phyloP scores from a whole-genome alignment of 129 eudicot species.

The Smallanthus sonchifolius region DNA sequence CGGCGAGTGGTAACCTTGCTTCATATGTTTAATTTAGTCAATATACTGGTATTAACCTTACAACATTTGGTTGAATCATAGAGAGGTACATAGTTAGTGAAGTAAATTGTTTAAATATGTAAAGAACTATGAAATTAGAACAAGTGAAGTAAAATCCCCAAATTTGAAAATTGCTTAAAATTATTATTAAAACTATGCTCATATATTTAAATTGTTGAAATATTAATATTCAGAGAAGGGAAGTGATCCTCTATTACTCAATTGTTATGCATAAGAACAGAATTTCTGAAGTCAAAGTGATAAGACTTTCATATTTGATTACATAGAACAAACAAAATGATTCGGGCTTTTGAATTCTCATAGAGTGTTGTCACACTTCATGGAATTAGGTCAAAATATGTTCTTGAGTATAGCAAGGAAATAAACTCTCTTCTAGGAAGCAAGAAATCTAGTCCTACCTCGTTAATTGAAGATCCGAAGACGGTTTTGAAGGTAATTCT shows the following conservation, averaged over 20 bases:
- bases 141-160: background rate
- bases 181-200: background rate
- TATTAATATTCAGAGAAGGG: no score
- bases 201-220: no score
- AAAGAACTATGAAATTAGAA: background rate
- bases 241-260: background rate
- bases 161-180: background rate
- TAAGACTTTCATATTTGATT: background rate
- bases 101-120: background rate
- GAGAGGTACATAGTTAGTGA: background rate
- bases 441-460: slow-evolving; percentile 34
- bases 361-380: background rate
- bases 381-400: slow-evolving; percentile 59
- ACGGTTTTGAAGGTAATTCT: slow-evolving; percentile 52
- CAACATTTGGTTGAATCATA: background rate
- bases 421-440: slow-evolving; percentile 71
- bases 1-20: slow-evolving; percentile 49
- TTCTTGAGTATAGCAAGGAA: slow-evolving; percentile 77
- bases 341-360: background rate
- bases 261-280: background rate
- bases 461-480: slow-evolving; percentile 68
- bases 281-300: background rate
- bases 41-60: background rate
- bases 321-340: background rate
- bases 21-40: background rate